Evolutionary conservation across 345 rosid species (phyloP), one percentile per base, ranked within the genome.

Genomic region (Gossypioides kirkii): DNA sequence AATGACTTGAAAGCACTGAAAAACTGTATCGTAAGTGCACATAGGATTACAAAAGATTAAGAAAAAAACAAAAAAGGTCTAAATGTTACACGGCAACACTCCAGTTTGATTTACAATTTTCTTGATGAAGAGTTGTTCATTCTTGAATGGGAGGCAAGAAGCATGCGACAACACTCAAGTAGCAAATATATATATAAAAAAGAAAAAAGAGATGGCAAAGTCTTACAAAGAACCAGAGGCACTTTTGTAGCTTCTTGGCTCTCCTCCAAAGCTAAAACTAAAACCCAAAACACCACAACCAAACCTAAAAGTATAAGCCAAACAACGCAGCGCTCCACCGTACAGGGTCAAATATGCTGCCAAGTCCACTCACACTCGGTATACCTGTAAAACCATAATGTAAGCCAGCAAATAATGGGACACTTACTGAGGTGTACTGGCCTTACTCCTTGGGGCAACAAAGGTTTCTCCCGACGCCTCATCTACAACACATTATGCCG

Each of bases 381-480:
- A 67, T 60, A 72, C 82, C 71, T 75, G 66, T 52, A 66, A 70
- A 79, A 50, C 59, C 53, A 79, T 69, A 41, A 59, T 5, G 60
- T 42, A 70, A 65, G 65, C 78, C 80, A 64, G 78, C 61, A 52
- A 65, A 26, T n/a, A 49, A 65, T 20, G 68, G 28, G 75, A 47
- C 61, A 71, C 78, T 77, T 71, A 77, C 80, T 80, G 17, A 69
- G 73, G 45, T 38, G 46, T 18, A 54, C 58, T 74, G 32, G 45
- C 63, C 76, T 55, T 62, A 54, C 42, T n/a, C 43, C 41, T 46
- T 32, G 38, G 38, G 22, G 32, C 5, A 45, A 25, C 46, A 62
- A 47, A 61, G 32, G 47, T 56, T 54, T 41, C 65, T 46, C 64
- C 12, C 18, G 28, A 60, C 20, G 54, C 16, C 61, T 56, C 69